Percentiles rank a stretch among this genome's conserved stretches.
phyloP scores from a whole-genome alignment of 768 basidiomycete species.

The Fistulinella prunicolor region DNA sequence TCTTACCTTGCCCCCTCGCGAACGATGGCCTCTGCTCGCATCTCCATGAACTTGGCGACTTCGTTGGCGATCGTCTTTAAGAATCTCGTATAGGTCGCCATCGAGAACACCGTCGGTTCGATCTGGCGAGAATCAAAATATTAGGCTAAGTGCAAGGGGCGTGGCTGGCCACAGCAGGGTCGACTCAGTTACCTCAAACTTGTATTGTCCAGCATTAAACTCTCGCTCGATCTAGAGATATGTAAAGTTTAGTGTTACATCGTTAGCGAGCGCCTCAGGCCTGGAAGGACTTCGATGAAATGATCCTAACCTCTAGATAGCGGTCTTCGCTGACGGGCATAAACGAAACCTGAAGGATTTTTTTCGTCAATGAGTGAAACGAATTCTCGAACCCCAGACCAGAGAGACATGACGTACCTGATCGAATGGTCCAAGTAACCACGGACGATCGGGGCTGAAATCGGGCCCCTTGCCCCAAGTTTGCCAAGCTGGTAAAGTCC shows the following conservation, averaged over 20 bases:
- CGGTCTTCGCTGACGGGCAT: conserved; percentile 44
- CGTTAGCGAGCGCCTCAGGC: neutral
- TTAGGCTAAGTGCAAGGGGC: neutral
- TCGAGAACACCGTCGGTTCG: conserved; percentile 50
- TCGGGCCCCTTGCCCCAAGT: conserved; percentile 54
- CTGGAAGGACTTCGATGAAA: too few relatives aligned
- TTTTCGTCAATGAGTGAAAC: too few relatives aligned
- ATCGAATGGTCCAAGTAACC: conserved; percentile 63
- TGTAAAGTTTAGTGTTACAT: neutral
- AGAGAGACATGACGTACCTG: conserved; percentile 36
- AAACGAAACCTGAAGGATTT: conserved; percentile 50
- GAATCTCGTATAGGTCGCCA: conserved; percentile 47
- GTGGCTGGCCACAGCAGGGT: neutral
- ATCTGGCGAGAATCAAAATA: conserved; percentile 32
- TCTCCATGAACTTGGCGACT: conserved; percentile 38
- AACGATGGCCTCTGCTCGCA: conserved; percentile 36
- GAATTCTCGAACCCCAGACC: too few relatives aligned
- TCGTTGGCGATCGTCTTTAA: conserved; percentile 41
- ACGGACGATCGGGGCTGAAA: conserved; percentile 48
- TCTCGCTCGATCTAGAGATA: conserved; percentile 42
- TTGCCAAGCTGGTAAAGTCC: conserved; percentile 64
- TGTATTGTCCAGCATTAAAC: conserved; percentile 53
- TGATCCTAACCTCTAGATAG: conserved; percentile 43
- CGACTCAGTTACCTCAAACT: conserved; percentile 40
- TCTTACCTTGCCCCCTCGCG: conserved; percentile 42